Base-by-base conservation (phyloP, 2,329 filamentous ascomycete species). In the Xylaria digitata region DNA sequence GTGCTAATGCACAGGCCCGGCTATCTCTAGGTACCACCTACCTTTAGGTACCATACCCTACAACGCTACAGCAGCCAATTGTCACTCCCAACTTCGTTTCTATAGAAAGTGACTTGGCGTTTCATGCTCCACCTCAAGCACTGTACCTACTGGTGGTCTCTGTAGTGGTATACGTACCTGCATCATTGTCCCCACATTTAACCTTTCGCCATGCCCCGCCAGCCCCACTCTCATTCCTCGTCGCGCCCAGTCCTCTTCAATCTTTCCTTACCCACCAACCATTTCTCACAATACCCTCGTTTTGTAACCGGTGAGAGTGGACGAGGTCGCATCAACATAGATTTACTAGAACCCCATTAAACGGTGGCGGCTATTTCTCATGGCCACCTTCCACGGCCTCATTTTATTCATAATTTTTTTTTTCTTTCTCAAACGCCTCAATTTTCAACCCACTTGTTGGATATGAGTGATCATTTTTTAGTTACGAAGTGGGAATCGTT, bases 251-350 rank as follows among this genome's bases (percentile, higher is more conserved):
- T 30, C 52, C 40, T 63, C 6, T 19, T 21, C n/a, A 58, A 70
- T 26, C 69, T 67, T 68, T 71, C 61, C 56, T 67, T 73, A 64
- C 60, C 63, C 56, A 68, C 73, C 74, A 75, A 72, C 74, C 72
- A 72, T 72, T 69, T 66, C 30, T 30, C 60, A 34, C 32, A 61
- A 65, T 55, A 62, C 67, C 67, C 69, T 67, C 48, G 70, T 50
- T 67, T 30, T 32, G 72, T 72, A 70, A 75, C 74, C 48, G 66
- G 63, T 65, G 61, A 65, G 34, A 63, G 57, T 66, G 34, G 67
- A 70, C 67, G 21, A 69, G 66, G 67, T 61, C 58, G 60, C 71
- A 67, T 72, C 63, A 61, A 71, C 53, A 63, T 63, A 30, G 30
- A 30, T 30, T 55, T 32, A 64, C 70, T 71, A 56, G 37, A 50